Evolutionary conservation across 208 protist genomes (phyloP).

Genomic region (Acanthamoeba royreba): DNA sequence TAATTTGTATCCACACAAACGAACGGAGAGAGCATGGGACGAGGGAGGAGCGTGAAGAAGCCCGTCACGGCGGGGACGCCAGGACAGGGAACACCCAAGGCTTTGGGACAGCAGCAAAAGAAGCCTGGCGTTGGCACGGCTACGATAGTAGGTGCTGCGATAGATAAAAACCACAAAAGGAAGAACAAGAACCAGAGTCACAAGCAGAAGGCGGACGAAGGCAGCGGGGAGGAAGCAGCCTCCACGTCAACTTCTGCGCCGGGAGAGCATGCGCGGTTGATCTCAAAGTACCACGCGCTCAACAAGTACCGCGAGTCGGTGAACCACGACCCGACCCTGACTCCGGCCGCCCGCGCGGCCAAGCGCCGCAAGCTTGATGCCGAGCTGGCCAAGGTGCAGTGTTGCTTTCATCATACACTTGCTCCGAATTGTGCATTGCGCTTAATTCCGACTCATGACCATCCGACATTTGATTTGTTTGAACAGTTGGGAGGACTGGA

Average conservation of each 20-base stretch:
- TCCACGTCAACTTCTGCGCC: background rate
- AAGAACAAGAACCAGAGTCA: background rate
- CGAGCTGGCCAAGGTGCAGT: background rate
- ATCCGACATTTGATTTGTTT: too few species aligned
- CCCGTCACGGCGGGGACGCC: too few species aligned
- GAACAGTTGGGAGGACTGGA: background rate
- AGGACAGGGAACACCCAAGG: too few species aligned
- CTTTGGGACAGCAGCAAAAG: too few species aligned
- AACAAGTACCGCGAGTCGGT: slow-evolving; percentile 37
- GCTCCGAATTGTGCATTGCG: too few species aligned
- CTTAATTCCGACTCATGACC: too few species aligned
- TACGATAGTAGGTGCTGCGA: background rate
- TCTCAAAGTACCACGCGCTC: background rate
- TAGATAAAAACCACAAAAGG: background rate
- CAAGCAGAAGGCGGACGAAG: background rate
- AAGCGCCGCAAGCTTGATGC: background rate
- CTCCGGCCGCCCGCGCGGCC: background rate
- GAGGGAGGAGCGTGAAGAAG: too few species aligned
- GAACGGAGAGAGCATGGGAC: too few species aligned
- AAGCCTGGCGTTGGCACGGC: background rate
- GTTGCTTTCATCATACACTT: too few species aligned
- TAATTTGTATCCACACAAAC: too few species aligned
- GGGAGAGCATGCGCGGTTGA: background rate
- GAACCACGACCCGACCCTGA: slow-evolving; percentile 22
- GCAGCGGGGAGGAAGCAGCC: too few species aligned